phyloP scores from a whole-genome alignment of 1,284 basidiomycete genomes.

The Ustanciosporium gigantosporum region DNA sequence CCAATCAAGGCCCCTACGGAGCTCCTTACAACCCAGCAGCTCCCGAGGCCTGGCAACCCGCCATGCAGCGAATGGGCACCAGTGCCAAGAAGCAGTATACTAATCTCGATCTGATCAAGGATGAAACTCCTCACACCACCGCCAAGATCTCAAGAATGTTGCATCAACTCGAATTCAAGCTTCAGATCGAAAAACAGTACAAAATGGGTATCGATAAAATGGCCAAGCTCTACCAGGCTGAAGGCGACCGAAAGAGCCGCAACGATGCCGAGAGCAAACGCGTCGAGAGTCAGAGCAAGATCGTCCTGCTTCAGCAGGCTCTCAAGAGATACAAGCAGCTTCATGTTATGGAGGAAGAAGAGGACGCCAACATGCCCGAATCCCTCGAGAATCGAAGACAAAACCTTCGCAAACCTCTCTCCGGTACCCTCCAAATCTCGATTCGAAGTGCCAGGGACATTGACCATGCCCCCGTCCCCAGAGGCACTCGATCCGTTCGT shows the following conservation, averaged over 20 bases:
- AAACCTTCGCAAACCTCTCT: constrained; percentile 88
- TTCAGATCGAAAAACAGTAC: constrained; percentile 97
- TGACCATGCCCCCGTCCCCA: constrained; percentile 80
- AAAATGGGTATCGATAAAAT: constrained; percentile 99
- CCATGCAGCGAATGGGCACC: constrained; percentile 50
- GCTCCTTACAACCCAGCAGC: constrained; percentile 9
- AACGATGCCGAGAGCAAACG: constrained; percentile 88
- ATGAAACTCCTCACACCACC: constrained; percentile 92
- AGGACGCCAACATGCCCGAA: constrained; percentile 65
- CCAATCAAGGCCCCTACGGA: constrained; percentile 31
- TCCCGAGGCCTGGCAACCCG: constrained; percentile 39
- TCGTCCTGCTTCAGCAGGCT: constrained; percentile 85
- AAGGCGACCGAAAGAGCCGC: constrained; percentile 77
- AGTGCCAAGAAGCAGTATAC: constrained; percentile 50
- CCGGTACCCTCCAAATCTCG: constrained; percentile 87
- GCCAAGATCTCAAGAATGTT: constrained; percentile 98
- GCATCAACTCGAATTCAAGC: constrained; percentile 98
- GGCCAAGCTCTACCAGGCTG: constrained; percentile 83
- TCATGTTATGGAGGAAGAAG: constrained; percentile 86
- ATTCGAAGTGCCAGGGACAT: constrained; percentile 88
- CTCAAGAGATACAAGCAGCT: constrained; percentile 95
- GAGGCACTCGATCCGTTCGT: constrained; percentile 61
- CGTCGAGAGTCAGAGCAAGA: constrained; percentile 93
- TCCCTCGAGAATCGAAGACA: constrained; percentile 75
- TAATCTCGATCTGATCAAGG: constrained; percentile 82